Conservation (phyloP, 2,329 filamentous ascomycete genomes). For the Diaporthe citri region DNA sequence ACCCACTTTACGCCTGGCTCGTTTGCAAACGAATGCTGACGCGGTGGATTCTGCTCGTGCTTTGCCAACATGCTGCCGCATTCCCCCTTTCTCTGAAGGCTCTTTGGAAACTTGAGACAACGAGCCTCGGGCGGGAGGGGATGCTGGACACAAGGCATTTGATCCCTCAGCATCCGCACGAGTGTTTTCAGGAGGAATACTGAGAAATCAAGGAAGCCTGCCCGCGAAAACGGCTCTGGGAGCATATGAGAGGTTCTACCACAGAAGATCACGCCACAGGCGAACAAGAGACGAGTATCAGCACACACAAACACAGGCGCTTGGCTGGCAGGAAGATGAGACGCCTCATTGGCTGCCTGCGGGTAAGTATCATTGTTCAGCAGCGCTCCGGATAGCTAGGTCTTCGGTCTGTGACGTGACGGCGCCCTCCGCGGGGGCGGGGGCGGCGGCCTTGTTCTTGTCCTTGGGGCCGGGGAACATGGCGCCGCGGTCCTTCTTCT, state of each 20-base stretch:
- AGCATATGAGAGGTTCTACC: background rate
- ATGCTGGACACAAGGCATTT: background rate
- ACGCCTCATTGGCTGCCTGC: conserved; percentile 1
- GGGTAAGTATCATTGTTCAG: conserved; percentile 22
- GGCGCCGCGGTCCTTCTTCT: conserved; percentile 81
- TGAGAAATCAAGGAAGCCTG: background rate
- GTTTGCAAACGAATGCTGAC: background rate
- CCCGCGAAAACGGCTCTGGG: background rate
- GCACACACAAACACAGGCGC: background rate
- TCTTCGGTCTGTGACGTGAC: conserved; percentile 40
- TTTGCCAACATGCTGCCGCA: background rate
- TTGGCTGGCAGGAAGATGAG: background rate
- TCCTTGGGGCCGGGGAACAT: conserved; percentile 65
- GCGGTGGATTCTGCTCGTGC: no score
- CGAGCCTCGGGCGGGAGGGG: background rate
- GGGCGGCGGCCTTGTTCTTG: conserved; percentile 10
- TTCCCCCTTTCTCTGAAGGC: background rate
- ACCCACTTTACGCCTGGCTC: background rate
- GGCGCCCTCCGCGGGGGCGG: conserved; percentile 38
- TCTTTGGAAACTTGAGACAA: background rate
- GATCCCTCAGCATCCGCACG: no score
- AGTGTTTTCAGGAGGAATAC: background rate
- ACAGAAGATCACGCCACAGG: background rate
- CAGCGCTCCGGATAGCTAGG: conserved; percentile 34
- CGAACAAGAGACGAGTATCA: background rate